Percentiles rank a stretch among this genome's conserved stretches.
phyloP scores from a whole-genome alignment of 441 rosid genomes.

The Melastoma candidum region DNA sequence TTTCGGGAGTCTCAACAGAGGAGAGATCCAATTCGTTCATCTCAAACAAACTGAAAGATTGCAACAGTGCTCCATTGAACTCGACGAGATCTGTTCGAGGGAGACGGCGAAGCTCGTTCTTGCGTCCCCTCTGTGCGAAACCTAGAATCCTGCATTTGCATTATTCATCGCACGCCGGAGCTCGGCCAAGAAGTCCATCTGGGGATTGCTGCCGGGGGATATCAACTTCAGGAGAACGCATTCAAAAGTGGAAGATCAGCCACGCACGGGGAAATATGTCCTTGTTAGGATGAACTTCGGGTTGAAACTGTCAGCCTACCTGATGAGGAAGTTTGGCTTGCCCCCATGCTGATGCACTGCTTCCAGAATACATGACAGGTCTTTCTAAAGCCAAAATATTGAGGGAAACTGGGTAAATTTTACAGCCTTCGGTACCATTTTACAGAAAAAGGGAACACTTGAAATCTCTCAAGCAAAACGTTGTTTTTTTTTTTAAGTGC shows the following conservation, averaged over 20 bases:
- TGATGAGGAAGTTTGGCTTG: conserved; percentile 44
- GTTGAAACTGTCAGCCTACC: conserved; percentile 20
- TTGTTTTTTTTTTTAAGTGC: too few species aligned
- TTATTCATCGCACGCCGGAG: conserved; percentile 35
- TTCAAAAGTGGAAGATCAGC: conserved; percentile 6
- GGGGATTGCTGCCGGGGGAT: conserved; percentile 26
- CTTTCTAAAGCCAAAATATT: conserved; percentile 28
- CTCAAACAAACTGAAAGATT: too few species aligned
- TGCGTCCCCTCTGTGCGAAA: not conserved
- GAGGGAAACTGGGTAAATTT: too few species aligned
- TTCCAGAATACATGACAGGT: conserved; percentile 43
- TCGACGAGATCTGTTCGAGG: too few species aligned
- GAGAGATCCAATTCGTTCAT: too few species aligned
- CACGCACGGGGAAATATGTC: conserved; percentile 2
- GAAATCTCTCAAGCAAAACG: too few species aligned
- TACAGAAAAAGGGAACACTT: too few species aligned
- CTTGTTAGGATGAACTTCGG: not conserved
- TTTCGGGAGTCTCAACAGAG: too few species aligned
- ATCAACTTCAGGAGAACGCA: conserved; percentile 17
- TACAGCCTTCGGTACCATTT: too few species aligned
- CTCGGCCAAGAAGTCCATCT: conserved; percentile 43
- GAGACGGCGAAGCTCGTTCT: too few species aligned
- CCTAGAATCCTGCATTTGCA: conserved; percentile 19
- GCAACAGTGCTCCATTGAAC: too few species aligned
- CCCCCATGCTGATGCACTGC: conserved; percentile 36